Conservation (phyloP, 176 grass and related monocot genomes). For the Themeda triandra region DNA sequence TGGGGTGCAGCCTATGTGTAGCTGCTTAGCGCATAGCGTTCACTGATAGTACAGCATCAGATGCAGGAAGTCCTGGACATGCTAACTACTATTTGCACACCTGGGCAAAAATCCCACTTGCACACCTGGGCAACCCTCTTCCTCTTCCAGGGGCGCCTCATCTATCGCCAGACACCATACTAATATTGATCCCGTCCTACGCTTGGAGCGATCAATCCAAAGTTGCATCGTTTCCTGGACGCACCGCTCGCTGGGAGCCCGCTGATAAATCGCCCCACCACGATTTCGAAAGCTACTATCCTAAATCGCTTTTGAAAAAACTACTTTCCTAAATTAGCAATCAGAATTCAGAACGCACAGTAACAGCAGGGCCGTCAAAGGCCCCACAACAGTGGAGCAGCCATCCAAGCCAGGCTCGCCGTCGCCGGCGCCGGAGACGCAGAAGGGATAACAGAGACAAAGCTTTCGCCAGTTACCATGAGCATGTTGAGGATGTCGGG, state of each 20-base stretch:
- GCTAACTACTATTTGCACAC: no score
- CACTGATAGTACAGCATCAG: background rate
- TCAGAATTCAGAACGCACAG: background rate
- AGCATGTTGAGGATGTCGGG: slow-evolving; percentile 31
- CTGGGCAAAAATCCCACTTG: no score
- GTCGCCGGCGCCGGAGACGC: background rate
- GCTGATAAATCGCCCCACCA: background rate
- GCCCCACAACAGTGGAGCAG: background rate
- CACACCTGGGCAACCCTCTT: background rate
- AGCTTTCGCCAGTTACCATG: background rate
- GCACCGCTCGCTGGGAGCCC: background rate
- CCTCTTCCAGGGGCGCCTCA: background rate
- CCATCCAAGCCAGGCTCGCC: background rate
- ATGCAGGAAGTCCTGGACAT: background rate
- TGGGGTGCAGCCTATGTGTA: fast-evolving
- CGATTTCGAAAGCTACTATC: background rate
- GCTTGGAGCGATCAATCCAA: background rate
- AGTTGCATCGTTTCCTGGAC: background rate
- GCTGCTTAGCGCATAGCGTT: background rate
- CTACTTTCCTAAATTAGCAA: background rate
- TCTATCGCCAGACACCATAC: background rate
- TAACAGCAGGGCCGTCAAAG: background rate
- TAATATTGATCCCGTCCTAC: background rate
- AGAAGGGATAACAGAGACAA: background rate
- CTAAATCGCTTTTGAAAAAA: background rate